Evolutionary conservation across 495 filamentous ascomycete genomes (phyloP), one percentile per base, ranked within the genome.

Genomic region (Margaritispora aquatica): DNA sequence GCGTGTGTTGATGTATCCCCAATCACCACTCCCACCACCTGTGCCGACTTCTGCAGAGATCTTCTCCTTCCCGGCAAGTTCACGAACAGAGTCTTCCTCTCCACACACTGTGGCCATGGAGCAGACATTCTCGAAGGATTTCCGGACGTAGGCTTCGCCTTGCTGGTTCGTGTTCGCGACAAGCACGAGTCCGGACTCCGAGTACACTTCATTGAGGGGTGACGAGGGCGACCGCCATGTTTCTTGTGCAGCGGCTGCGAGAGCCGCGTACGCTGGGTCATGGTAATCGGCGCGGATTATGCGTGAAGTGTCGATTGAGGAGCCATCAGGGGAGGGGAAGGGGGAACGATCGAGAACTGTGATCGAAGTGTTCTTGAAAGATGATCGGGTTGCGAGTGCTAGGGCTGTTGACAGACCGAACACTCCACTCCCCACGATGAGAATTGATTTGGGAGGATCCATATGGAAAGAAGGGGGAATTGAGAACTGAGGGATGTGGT

Each of bases 241-340:
- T 20, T 71, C 65, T 53, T 88, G 87, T 3, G 90, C 92, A 7
- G 77, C 70, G 0, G 80, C 73, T 5, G 83, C 88, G 48, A 97
- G 84, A 9, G 74, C 69, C 11, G 88, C 78, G 69, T 97, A 96
- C 1, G 79, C 81, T 1, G 80, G 73, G 68, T 89, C 80, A 1
- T 84, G 78, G 69, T 96, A 96, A 75, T 96, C 92, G 36, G 90
- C 75, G 24, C 92, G 81, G 58, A 97, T 78, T 65, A 92, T 89
- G 52, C 88, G 85, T 20, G 87, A 89, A 41, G 78, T 81, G 75
- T 93, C 90, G 64, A 89, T 81, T 52, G 84, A 88, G 26, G 88
- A 80, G 57, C 84, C 83, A 63, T 92, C 81, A 2, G 82, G 82
- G 59, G 86, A 79, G 24, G 87, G 86, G 70, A 89, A 88, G n/a